A percentile compares a stretch with the other conserved stretches of the same genome.
These are phyloP conservation scores for Groenewaldozyma salmanticensis DNA, from an alignment of 805 yeast genomes.

Conservation along the genomic window DNA sequence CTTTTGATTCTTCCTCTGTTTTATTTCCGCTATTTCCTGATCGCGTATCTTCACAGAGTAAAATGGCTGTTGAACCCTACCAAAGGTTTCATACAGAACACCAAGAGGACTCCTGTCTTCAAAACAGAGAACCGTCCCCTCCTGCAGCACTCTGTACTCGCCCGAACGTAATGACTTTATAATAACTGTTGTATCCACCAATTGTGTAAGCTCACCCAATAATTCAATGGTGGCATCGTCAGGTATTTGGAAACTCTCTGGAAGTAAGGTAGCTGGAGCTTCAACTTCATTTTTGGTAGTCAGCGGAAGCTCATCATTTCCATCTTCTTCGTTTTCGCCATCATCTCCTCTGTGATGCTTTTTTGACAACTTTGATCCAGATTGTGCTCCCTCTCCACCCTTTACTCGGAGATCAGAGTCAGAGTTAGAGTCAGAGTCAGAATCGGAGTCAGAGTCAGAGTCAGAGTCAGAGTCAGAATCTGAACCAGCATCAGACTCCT, in stretches of 20 bases:
- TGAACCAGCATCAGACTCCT: slow-evolving; percentile 1
- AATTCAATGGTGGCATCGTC: slow-evolving; percentile 56
- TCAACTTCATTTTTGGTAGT: slow-evolving; percentile 65
- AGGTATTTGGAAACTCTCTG: slow-evolving; percentile 52
- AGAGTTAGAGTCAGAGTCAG: slow-evolving; percentile 21
- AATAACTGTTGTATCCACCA: slow-evolving; percentile 64
- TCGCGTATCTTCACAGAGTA: slow-evolving; percentile 63
- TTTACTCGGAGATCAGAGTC: slow-evolving; percentile 14
- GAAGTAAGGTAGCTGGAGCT: slow-evolving; percentile 65
- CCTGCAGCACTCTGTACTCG: slow-evolving; percentile 74
- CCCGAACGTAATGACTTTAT: slow-evolving; percentile 70
- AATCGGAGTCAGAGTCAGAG: slow-evolving; percentile 19
- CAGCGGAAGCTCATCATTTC: slow-evolving; percentile 46
- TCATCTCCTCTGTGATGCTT: slow-evolving; percentile 6
- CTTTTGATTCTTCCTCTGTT: slow-evolving; percentile 40
- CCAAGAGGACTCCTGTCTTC: slow-evolving; percentile 66
- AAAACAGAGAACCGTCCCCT: slow-evolving; percentile 63
- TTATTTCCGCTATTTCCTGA: slow-evolving; percentile 40
- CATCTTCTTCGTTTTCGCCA: slow-evolving; percentile 17
- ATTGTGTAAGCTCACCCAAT: slow-evolving; percentile 57
- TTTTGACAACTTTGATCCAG: slow-evolving; percentile 17
- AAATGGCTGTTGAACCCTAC: slow-evolving; percentile 71
- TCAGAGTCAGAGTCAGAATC: slow-evolving; percentile 17
- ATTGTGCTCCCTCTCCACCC: slow-evolving; percentile 3
- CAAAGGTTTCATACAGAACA: slow-evolving; percentile 78